These are phyloP conservation scores for Geranomyces variabilis DNA, from an alignment of 192 early-diverging fungal genomes.

Conservation along the genomic window DNA sequence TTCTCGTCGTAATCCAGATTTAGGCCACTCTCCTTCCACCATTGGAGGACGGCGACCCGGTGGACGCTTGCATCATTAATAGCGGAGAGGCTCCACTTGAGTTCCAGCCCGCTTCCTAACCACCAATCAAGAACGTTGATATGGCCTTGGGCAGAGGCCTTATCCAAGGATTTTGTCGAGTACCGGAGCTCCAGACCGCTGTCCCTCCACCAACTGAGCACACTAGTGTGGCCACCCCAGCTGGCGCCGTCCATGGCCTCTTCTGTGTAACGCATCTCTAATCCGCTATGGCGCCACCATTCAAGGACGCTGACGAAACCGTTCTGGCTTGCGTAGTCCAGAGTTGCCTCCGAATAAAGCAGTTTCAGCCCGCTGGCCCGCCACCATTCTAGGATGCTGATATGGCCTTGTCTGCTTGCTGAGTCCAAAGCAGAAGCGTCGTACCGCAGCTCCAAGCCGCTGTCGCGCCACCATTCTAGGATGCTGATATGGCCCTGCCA, in stretches of 20 bases:
- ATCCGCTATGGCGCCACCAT: constrained; percentile 19
- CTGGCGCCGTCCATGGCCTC: background rate
- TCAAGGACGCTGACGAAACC: constrained; percentile 8
- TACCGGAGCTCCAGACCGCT: constrained; percentile 11
- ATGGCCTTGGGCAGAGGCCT: background rate
- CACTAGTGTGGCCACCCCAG: background rate
- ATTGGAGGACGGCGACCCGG: constrained; percentile 7
- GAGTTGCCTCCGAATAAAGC: background rate
- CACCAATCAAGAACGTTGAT: constrained; percentile 15
- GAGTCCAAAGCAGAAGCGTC: too few relatives aligned
- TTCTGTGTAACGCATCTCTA: constrained; percentile 9
- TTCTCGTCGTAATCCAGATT: constrained; percentile 7
- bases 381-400: constrained; percentile 2
- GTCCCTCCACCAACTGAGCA: constrained; percentile 15
- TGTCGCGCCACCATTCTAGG: background rate
- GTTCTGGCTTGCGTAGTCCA: constrained; percentile 1
- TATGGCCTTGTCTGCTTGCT: background rate
- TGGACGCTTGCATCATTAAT: background rate
- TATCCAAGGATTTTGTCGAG: background rate
- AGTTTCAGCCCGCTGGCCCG: background rate
- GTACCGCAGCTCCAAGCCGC: background rate
- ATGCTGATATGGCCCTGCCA: background rate
- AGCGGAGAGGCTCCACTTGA: too few relatives aligned
- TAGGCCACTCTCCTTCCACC: constrained; percentile 19
- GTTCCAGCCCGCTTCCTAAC: constrained; percentile 7